Evolutionary conservation across 108 stramenopile species (phyloP), one percentile per base, ranked within the genome.

Genomic region (Conticribra guillardii): DNA sequence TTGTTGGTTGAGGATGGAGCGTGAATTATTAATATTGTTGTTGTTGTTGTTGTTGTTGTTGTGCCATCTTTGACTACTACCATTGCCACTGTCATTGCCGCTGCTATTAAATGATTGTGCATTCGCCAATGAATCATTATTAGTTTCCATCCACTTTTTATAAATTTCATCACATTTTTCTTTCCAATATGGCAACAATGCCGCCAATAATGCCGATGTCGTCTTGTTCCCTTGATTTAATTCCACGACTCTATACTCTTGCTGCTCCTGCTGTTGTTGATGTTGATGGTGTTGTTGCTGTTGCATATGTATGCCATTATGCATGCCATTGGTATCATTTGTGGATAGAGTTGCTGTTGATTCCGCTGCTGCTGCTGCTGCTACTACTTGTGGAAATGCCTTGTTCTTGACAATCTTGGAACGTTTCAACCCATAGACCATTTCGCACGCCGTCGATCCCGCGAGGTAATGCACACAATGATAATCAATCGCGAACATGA

Each of bases 361-460:
- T n/a, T n/a, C n/a, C n/a, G n/a, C n/a, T n/a, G n/a, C n/a, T 30
- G 28, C 45, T 41, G 37, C 37, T 11, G 37, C 37, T 9, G 37
- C 37, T 41, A 11, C 11, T 41, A n/a, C n/a, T n/a, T n/a, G n/a
- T n/a, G n/a, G n/a, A 27, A 44, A 16, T 22, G 62, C 27, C n/a
- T 11, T 15, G 44, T 44, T 44, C 33, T 45, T 63, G 28, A 66
- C 74, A 29, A 89, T 26, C 61, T 89, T 85, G 17, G 80, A 84
- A 30, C 89, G 78, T 61, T 73, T 82, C 51, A 81, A 80, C 24
- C 88, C 87, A 56, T 90, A 89, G 19, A 90, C 57, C 53, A 88
- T 64, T 70, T 93, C 92, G 41, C 87, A 69, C n/a, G 81, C 70
- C 14, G 89, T 85, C 9, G 89, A 87, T 32, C 81, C 85, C 15